These are phyloP conservation scores for Exophiala sideris DNA, from an alignment of 2,329 filamentous ascomycete species.

Conservation along the genomic window DNA sequence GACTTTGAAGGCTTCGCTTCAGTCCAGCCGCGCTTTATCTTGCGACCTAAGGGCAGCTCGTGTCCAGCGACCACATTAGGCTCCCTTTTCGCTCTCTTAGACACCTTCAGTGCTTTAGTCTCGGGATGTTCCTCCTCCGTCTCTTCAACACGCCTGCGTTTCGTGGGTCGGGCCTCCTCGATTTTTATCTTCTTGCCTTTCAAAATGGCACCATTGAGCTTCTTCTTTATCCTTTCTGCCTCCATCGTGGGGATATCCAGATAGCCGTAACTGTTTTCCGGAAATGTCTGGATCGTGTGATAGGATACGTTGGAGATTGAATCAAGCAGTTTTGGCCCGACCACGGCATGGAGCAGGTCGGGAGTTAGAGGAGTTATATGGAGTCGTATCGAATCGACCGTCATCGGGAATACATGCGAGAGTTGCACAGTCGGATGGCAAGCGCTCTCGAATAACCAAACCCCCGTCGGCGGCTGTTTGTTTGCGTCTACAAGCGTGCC, in stretches of 20 bases:
- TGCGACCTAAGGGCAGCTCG: constrained; percentile 68
- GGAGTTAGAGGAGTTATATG: constrained; percentile 85
- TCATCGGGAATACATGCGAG: constrained; percentile 32
- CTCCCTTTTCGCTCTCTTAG: constrained; percentile 40
- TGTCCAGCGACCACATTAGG: constrained; percentile 58
- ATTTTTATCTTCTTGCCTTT: constrained; percentile 82
- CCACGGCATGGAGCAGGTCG: constrained; percentile 64
- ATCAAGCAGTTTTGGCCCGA: constrained; percentile 65
- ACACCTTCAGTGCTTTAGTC: constrained; percentile 35
- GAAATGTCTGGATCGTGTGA: constrained; percentile 80
- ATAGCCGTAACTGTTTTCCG: constrained; percentile 86
- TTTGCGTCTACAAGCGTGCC: neutral
- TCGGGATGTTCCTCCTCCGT: constrained; percentile 32
- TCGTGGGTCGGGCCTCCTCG: constrained; percentile 70
- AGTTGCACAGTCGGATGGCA: neutral
- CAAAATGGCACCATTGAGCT: constrained; percentile 79
- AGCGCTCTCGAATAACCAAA: too few species aligned
- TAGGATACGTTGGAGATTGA: constrained; percentile 80
- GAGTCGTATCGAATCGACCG: constrained; percentile 53
- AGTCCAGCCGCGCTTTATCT: constrained; percentile 87
- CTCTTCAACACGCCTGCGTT: constrained; percentile 44
- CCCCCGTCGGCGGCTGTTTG: too few species aligned
- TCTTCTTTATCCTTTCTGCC: constrained; percentile 87
- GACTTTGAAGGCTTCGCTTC: constrained; percentile 55
- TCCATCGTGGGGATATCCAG: constrained; percentile 76